Percentiles rank a stretch among this genome's conserved stretches.
phyloP scores from a whole-genome alignment of 2,329 filamentous ascomycete genomes.

The Juglanconis oblonga region DNA sequence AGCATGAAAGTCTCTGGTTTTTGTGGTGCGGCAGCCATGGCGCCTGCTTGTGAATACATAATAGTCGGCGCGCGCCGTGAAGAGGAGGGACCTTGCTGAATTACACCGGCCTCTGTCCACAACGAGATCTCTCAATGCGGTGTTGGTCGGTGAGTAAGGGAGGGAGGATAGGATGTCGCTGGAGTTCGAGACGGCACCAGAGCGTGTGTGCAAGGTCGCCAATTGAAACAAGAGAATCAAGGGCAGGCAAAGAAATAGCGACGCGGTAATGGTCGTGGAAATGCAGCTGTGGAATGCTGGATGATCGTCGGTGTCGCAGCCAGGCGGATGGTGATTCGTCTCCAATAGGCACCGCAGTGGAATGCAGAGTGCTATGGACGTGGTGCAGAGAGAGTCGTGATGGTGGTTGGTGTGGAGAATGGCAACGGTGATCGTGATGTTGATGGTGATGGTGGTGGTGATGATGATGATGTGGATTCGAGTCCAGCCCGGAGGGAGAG shows the following conservation, averaged over 20 bases:
- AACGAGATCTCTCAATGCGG: not conserved
- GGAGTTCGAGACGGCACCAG: slow-evolving; percentile 15
- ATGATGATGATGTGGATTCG: slow-evolving; percentile 1
- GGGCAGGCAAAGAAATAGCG: slow-evolving; percentile 5
- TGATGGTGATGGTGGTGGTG: not conserved
- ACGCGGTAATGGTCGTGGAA: slow-evolving; percentile 11
- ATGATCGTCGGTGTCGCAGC: slow-evolving; percentile 16
- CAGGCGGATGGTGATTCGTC: slow-evolving; percentile 14
- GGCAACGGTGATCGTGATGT: not conserved
- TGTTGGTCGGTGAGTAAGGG: not conserved
- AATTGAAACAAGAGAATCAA: slow-evolving; percentile 14
- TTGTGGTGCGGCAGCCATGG: slow-evolving; percentile 80
- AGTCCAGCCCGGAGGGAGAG: slow-evolving; percentile 19
- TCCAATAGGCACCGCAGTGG: not conserved
- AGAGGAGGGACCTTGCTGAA: slow-evolving; percentile 3
- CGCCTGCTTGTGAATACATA: slow-evolving; percentile 81
- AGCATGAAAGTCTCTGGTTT: slow-evolving; percentile 99
- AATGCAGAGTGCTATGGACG: not conserved
- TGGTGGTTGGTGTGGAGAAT: not conserved
- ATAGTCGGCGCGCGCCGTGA: slow-evolving; percentile 23
- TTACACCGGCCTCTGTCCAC: slow-evolving; percentile 9
- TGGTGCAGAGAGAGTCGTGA: too few species aligned
- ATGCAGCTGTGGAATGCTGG: slow-evolving; percentile 4
- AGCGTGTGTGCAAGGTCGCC: slow-evolving; percentile 9
- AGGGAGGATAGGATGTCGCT: slow-evolving; percentile 2